These are phyloP conservation scores for Hanseniaspora pseudoguilliermondii DNA, from an alignment of 805 yeast species.

Conservation along the genomic window DNA sequence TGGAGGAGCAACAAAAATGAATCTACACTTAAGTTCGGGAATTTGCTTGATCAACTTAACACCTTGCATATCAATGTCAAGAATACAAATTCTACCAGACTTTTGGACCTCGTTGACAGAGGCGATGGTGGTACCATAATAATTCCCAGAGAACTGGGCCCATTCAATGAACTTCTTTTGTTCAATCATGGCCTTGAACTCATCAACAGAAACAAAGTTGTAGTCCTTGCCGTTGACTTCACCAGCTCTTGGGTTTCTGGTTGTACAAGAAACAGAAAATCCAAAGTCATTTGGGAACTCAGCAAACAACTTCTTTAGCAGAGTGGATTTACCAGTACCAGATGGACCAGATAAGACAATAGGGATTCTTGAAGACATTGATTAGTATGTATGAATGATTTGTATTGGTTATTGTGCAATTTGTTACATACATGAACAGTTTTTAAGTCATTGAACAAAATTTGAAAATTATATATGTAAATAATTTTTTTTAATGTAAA, in stretches of 20 bases:
- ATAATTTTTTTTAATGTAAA: no score
- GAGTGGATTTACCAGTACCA: conserved; percentile 89
- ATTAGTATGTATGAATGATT: background rate
- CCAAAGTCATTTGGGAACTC: conserved; percentile 88
- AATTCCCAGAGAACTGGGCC: conserved; percentile 97
- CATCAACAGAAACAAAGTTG: conserved; percentile 69
- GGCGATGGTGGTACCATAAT: conserved; percentile 84
- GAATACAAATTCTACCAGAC: conserved; percentile 64
- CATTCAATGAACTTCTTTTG: conserved; percentile 79
- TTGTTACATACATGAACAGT: no score
- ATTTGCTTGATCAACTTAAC: conserved; percentile 72
- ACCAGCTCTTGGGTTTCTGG: conserved; percentile 84
- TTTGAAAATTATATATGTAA: no score
- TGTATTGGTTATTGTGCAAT: no score
- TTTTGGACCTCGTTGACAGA: conserved; percentile 54
- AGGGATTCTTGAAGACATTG: conserved; percentile 44
- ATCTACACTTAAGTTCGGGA: conserved; percentile 72
- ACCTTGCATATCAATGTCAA: conserved; percentile 99
- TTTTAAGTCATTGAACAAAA: no score
- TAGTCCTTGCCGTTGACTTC: conserved; percentile 83
- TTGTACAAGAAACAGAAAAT: conserved; percentile 79
- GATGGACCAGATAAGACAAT: conserved; percentile 96
- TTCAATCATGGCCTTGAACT: conserved; percentile 63
- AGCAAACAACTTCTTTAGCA: conserved; percentile 75
- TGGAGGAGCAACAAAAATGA: conserved; percentile 84